Percentiles rank a stretch among this genome's conserved stretches.
Conservation (phyloP, 2,329 filamentous ascomycete genomes). For the Calonectria crousiana region DNA sequence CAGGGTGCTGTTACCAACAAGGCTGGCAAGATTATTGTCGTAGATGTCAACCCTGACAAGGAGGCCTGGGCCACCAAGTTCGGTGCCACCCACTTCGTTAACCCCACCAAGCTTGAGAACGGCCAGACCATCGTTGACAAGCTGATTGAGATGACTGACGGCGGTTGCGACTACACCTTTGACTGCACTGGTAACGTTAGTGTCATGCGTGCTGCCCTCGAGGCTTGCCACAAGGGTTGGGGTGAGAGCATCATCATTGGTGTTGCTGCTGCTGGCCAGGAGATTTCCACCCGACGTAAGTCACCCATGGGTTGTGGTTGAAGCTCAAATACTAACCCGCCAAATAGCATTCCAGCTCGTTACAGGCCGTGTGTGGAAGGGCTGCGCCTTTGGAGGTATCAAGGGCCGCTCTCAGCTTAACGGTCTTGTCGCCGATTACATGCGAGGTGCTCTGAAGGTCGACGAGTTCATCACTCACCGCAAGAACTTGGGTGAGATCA, state of each 20-base stretch:
- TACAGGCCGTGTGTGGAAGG: slow-evolving; percentile 97
- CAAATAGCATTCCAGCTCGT: slow-evolving; percentile 93
- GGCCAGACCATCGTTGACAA: slow-evolving; percentile 89
- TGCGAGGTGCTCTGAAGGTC: slow-evolving; percentile 91
- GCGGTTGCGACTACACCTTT: slow-evolving; percentile 98
- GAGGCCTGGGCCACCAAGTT: slow-evolving; percentile 95
- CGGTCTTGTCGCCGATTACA: slow-evolving; percentile 88
- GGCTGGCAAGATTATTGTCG: slow-evolving; percentile 80
- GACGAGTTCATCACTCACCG: slow-evolving; percentile 99
- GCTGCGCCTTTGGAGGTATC: slow-evolving; percentile 97
- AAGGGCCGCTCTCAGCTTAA: slow-evolving; percentile 96
- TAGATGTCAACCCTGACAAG: slow-evolving; percentile 86
- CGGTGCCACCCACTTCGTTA: slow-evolving; percentile 96
- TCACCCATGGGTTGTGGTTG: slow-evolving; percentile 40
- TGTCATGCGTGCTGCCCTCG: slow-evolving; percentile 94
- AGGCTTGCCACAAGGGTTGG: slow-evolving; percentile 99
- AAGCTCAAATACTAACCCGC: slow-evolving; percentile 40
- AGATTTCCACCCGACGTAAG: slow-evolving; percentile 93
- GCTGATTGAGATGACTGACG: slow-evolving; percentile 97
- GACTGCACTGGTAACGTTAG: slow-evolving; percentile 98
- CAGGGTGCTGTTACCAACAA: slow-evolving; percentile 91
- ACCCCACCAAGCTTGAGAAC: slow-evolving; percentile 80
- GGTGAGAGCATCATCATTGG: slow-evolving; percentile 98
- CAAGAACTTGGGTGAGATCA: slow-evolving; percentile 85
- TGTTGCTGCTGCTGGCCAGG: slow-evolving; percentile 94